A percentile compares a stretch with the other conserved stretches of the same genome.
Evolutionary conservation across 2,329 filamentous ascomycete genomes (phyloP).

Genomic region (Sporothrix variecibatus): DNA sequence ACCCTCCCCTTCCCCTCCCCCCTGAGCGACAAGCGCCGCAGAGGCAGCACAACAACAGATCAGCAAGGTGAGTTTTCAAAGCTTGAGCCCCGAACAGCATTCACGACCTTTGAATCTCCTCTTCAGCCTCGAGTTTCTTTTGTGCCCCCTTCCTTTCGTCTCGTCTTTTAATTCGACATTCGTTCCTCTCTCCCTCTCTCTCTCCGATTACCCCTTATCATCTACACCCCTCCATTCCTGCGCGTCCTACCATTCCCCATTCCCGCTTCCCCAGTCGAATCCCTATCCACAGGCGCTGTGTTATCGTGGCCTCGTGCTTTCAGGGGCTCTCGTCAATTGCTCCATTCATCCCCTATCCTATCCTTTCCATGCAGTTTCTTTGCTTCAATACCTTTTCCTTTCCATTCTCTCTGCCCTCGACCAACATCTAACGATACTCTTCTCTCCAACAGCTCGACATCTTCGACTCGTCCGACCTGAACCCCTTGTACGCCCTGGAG

Average conservation of each 20-base stretch:
- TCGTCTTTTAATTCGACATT: background rate
- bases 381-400: too few relatives aligned
- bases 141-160: background rate
- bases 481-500: slow-evolving; percentile 4
- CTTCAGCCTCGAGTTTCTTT: background rate
- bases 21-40: slow-evolving; percentile 6
- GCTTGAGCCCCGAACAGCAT: background rate
- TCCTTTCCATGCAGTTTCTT: background rate
- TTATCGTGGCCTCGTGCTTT: slow-evolving; percentile 15
- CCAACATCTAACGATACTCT: background rate
- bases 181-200: background rate
- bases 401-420: background rate
- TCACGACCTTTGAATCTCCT: background rate
- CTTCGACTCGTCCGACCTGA: slow-evolving; percentile 12
- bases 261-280: background rate
- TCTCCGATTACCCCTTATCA: background rate
- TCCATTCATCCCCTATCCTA: background rate
- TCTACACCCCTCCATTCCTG: slow-evolving; percentile 15
- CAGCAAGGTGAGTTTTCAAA: background rate
- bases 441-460: background rate
- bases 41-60: background rate
- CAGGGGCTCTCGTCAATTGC: background rate
- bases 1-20: background rate
- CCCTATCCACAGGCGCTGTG: background rate
- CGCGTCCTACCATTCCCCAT: background rate